Percentiles rank a stretch among this genome's conserved stretches.
These are phyloP conservation scores for Candida freyschussii DNA, from an alignment of 1,139 yeast species.

Conservation along the genomic window DNA sequence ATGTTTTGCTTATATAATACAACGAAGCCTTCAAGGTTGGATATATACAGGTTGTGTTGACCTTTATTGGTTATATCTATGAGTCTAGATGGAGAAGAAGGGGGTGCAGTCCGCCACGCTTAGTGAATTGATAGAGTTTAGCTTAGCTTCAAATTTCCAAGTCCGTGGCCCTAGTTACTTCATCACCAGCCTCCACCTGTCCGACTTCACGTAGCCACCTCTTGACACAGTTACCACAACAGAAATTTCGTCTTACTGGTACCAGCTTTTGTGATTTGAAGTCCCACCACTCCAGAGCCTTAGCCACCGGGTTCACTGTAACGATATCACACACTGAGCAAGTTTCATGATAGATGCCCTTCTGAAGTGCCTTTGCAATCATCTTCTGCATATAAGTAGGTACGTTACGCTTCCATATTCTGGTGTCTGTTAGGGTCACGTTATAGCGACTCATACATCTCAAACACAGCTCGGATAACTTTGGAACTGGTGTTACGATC, in stretches of 20 bases:
- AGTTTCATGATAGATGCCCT: conserved; percentile 40
- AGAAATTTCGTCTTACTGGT: conserved; percentile 43
- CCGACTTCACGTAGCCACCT: conserved; percentile 26
- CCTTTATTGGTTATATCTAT: too few species aligned
- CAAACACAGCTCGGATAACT: conserved; percentile 39
- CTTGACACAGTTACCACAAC: conserved; percentile 39
- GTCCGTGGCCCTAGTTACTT: too few species aligned
- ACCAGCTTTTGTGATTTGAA: conserved; percentile 36
- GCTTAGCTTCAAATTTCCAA: too few species aligned
- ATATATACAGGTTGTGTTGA: too few species aligned
- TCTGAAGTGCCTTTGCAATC: conserved; percentile 40
- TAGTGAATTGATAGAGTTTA: too few species aligned
- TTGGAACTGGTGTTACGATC: conserved; percentile 29
- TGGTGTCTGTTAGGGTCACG: conserved; percentile 41
- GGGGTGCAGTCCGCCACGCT: too few species aligned
- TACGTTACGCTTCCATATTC: conserved; percentile 38
- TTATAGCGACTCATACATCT: conserved; percentile 42
- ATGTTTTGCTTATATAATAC: too few species aligned
- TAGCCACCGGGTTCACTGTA: conserved; percentile 48
- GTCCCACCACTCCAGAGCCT: conserved; percentile 61
- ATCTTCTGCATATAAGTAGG: conserved; percentile 35
- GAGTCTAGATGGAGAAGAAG: too few species aligned
- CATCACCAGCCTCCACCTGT: neutral
- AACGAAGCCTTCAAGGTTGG: too few species aligned
- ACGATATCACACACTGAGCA: conserved; percentile 46